Evolutionary conservation across 1,139 yeast genomes (phyloP), one percentile per base, ranked within the genome.

Genomic region (Meyerozyma carpophila): DNA sequence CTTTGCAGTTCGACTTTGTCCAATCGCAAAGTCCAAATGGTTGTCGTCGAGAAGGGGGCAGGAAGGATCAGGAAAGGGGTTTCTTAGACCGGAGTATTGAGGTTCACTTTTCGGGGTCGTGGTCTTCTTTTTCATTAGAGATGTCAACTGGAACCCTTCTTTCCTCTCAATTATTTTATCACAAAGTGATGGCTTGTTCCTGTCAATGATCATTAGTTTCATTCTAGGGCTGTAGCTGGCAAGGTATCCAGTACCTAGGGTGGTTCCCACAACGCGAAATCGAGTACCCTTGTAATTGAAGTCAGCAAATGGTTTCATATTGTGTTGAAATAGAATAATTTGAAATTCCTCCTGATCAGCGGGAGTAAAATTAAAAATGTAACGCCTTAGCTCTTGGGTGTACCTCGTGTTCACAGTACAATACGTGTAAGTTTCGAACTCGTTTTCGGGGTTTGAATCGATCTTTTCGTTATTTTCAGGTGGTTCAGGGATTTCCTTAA

Each of bases 251-350:
- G 59, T 58, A 1, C 63, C 45, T 4, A 69, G 51, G 4, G 73
- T 54, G 1, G 75, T 64, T 2, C 78, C 77, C 21, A 66, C 45
- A 2, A 70, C 55, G 42, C 78, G 55, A 49, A 73, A 73, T 24
- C 75, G 52, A 2, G 76, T 71, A 28, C 51, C 51, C 38, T 63
- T 61, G 48, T 68, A 71, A 28, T 43, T 55, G 50, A 73, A 73
- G 50, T 73, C 78, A 10, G 73, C 59, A 52, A 66, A 69, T 2
- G 77, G 73, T 42, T 63, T 59, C 47, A 55, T 62, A 42, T 65
- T 65, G 53, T 68, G 65, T 52, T 68, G 68, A 46, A 70, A 71
- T 44, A 63, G 50, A 7, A 66, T 39, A 4, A 72, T 48, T 39
- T 58, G 61, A 46, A 68, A 62, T 7, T 47, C 26, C 8, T 47